Base-by-base conservation (phyloP, 2,329 filamentous ascomycete genomes). In the Beauveria sp. region DNA sequence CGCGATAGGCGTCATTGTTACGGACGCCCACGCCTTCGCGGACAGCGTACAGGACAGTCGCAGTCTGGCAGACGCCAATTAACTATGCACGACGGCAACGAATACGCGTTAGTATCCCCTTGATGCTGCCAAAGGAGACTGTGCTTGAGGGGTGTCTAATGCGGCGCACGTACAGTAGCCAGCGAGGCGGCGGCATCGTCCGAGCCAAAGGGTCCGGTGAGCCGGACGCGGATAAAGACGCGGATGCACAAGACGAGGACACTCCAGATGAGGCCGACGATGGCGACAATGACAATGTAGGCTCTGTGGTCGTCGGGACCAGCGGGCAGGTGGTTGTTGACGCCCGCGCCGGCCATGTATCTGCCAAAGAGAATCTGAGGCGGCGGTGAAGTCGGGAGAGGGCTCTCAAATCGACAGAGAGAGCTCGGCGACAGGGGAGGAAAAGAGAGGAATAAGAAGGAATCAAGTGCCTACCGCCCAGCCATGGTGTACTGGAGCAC, bases 251-350 rank as follows among this genome's bases (percentile, higher is more conserved):
- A 54, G 12, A 66, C 64, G 40, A 66, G 53, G 16, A 62, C n/a
- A n/a, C 62, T 65, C 65, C 65, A 66, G 3, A 46, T 63, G 46
- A 64, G 54, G 18, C 65, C 65, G 18, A 66, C 60, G n/a, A 63
- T 38, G 42, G 60, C 64, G 8, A 62, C 34, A 24, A 66, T 65
- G 62, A 64, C 61, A n/a, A 66, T 65, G 28, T 62, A 61, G 5
- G 63, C 65, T 14, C 60, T 56, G 26, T 65, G 63, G 49, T 66
- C 64, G 31, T 54, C 55, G 31, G 60, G 45, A n/a, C 60, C 61
- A 34, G 63, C 61, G 50, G 31, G 53, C 50, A 62, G 20, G 42
- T 62, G 52, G 57, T 56, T 34, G 8, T 48, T 49, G 53, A 63
- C 34, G 38, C 48, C 57, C 38, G 49, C 57, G 38, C 18, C 48